Evolutionary conservation across 2,329 filamentous ascomycete species (phyloP), one percentile per base, ranked within the genome.

Genomic region (Ceratocystis huliohia): DNA sequence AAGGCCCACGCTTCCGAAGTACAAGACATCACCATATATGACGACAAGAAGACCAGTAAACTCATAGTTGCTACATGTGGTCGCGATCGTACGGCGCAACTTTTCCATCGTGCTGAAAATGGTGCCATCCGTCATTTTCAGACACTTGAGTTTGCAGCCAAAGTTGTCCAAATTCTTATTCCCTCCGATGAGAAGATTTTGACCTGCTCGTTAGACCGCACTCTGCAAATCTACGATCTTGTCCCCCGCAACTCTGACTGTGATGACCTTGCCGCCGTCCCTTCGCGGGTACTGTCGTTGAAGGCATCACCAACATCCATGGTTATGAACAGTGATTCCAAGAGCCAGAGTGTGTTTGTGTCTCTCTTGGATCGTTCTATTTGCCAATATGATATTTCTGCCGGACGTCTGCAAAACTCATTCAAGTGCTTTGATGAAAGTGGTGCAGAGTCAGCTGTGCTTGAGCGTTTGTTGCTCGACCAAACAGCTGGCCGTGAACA

Each of bases 221-320:
- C 91, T 0, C 78, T 96, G 63, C 88, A 96, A 63, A 80, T 96
- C 22, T 84, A 94, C 69, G 88, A 96, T 65, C 77, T 91, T 28
- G 83, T 93, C 22, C 83, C 84, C 25, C 87, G 87, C 69, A 85
- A 90, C 44, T 79, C 80, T 37, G 83, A 86, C 7, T 76, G 80
- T 0, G 83, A 85, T 45, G 81, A 83, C 2, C 78, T 91, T 70
- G 92, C 90, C 3, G 96, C 91, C 70, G 79, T 95, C 61, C 86
- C 91, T 65, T 80, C 85, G 10, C 86, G 85, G 68, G 86, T 90
- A 3, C 87, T 97, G 67, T 88, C 89, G 1, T 77, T 97, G 64
- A 96, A 95, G 74, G 84, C 90, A 5, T 91, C 92, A 0, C 94
- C 94, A 0, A 83, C 91, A 0, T 96, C 92, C 0, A 92, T 97